These are phyloP conservation scores for Mycena olivaceomarginata DNA, from an alignment of 768 basidiomycete genomes.

Conservation along the genomic window DNA sequence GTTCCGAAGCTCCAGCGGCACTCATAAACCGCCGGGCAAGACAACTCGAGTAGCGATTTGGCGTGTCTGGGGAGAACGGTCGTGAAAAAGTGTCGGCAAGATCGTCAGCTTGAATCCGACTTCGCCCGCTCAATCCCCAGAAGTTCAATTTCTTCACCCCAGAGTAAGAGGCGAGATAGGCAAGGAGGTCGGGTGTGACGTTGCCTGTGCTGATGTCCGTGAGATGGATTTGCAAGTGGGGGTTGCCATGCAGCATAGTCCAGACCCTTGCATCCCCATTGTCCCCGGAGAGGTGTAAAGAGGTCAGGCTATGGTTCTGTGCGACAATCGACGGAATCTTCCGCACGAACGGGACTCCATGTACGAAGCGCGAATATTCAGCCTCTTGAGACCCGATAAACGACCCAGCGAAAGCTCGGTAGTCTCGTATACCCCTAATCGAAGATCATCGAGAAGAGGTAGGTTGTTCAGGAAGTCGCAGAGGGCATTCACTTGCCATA, in stretches of 20 bases:
- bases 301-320: not conserved
- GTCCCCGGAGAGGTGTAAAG: not conserved
- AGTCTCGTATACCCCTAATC: not conserved
- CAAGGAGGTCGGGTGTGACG: conserved; percentile 3
- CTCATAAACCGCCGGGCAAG: not conserved
- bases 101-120: not conserved
- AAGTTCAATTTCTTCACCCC: not conserved
- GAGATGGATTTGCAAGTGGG: not conserved
- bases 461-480: not conserved
- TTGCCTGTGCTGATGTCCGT: not conserved
- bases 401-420: not conserved
- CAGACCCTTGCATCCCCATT: not conserved
- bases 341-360: not conserved
- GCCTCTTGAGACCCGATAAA: not conserved
- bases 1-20: conserved; percentile 5
- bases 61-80: conserved; percentile 7
- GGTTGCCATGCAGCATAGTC: not conserved
- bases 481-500: not conserved
- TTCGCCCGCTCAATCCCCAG: not conserved
- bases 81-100: not conserved
- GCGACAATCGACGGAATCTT: not conserved
- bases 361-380: not conserved
- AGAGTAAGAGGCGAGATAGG: conserved; percentile 8
- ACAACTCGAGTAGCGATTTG: not conserved
- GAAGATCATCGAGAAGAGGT: not conserved